These are phyloP conservation scores for Cyclotella baltica DNA, from an alignment of 108 stramenopile genomes.

Conservation along the genomic window DNA sequence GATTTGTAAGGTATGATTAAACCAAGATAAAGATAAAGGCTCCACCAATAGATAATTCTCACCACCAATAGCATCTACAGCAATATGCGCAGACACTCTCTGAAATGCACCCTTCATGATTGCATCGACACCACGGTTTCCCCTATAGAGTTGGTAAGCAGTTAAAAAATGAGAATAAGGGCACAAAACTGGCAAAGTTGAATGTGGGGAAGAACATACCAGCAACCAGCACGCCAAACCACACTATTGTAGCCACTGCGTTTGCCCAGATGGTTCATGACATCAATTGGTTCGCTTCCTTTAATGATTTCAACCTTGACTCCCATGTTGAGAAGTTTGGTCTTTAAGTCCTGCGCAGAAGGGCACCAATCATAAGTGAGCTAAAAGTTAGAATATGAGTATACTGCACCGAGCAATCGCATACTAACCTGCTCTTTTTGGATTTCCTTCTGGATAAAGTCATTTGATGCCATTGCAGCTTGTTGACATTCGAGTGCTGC, in stretches of 20 bases:
- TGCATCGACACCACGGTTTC: constrained; percentile 60
- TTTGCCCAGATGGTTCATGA: constrained; percentile 86
- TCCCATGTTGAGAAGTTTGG: constrained; percentile 62
- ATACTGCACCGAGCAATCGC: background rate
- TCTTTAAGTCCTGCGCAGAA: constrained; percentile 54
- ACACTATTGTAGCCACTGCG: constrained; percentile 80
- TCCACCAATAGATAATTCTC: no score
- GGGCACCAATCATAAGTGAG: background rate
- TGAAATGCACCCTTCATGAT: constrained; percentile 89
- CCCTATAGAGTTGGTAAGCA: constrained; percentile 42
- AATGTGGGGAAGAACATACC: constrained; percentile 15
- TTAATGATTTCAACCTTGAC: constrained; percentile 76
- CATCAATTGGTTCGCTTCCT: constrained; percentile 80
- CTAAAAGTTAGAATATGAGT: background rate
- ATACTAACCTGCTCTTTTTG: constrained; percentile 53
- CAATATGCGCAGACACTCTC: constrained; percentile 87
- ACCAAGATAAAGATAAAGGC: background rate
- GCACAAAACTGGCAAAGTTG: background rate
- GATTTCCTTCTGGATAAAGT: constrained; percentile 76
- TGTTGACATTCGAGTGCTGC: constrained; percentile 77
- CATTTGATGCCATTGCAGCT: constrained; percentile 69
- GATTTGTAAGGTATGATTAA: background rate
- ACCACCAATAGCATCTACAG: constrained; percentile 80
- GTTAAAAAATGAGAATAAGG: background rate
- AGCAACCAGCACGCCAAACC: constrained; percentile 89